These are phyloP conservation scores for Nectriaceae sp. DNA, from an alignment of 2,329 filamentous ascomycete genomes.

Conservation along the genomic window DNA sequence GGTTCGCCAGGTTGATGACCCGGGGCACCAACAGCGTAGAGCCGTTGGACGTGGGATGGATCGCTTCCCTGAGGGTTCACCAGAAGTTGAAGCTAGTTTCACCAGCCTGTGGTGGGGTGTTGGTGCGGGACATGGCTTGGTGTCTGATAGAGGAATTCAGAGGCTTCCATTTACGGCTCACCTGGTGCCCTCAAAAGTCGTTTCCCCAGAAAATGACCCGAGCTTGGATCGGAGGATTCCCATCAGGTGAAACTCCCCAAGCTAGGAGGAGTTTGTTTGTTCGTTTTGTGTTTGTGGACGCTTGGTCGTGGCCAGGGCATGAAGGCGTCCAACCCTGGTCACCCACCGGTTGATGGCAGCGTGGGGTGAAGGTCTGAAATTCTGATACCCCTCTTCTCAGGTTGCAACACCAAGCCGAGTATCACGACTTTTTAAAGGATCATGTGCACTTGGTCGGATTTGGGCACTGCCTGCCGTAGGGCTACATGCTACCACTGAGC, in stretches of 20 bases:
- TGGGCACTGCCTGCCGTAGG: background rate
- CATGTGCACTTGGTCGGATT: background rate
- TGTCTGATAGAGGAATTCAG: conserved; percentile 16
- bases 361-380: background rate
- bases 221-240: conserved; percentile 17
- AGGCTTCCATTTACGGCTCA: conserved; percentile 9
- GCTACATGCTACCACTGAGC: conserved; percentile 1
- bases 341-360: background rate
- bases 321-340: conserved; percentile 10
- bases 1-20: background rate
- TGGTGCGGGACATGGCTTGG: conserved; percentile 16
- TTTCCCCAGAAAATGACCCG: conserved; percentile 24
- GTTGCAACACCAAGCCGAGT: conserved; percentile 1
- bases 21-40: too few relatives aligned
- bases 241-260: conserved; percentile 16
- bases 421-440: background rate
- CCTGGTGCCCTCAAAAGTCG: conserved; percentile 6
- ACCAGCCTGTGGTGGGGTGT: conserved; percentile 3
- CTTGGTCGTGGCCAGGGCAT: conserved; percentile 23
- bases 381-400: conserved; percentile 1
- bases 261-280: conserved; percentile 14
- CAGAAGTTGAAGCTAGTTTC: background rate
- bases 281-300: conserved; percentile 6
- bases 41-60: background rate
- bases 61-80: background rate